phyloP scores from a whole-genome alignment of 2,329 filamentous ascomycete species.

The Apiospora arundinis region DNA sequence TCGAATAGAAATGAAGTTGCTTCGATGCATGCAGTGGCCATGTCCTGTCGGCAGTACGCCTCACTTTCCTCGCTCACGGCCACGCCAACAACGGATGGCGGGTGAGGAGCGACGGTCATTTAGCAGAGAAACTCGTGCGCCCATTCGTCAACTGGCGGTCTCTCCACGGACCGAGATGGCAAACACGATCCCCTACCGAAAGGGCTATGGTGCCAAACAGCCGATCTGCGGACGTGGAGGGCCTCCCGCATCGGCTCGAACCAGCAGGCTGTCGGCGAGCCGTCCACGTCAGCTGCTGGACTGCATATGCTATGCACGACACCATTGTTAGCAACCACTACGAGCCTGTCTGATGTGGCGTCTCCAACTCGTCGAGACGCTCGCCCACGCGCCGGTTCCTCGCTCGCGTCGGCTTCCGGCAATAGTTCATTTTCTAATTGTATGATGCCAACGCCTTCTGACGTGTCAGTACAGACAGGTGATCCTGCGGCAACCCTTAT shows the following conservation, averaged over 20 bases:
- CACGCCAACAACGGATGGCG: conserved; percentile 3
- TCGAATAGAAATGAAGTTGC: no score
- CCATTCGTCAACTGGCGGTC: no score
- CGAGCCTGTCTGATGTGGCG: no score
- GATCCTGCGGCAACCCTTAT: no score
- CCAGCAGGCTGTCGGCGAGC: not conserved
- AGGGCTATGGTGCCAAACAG: not conserved
- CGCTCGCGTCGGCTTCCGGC: not conserved
- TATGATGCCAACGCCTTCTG: not conserved
- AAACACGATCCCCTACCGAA: no score
- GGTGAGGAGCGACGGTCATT: not conserved
- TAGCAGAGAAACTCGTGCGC: not conserved
- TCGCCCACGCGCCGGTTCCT: no score
- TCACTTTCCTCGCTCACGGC: not conserved
- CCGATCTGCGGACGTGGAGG: not conserved
- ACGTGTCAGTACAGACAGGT: no score
- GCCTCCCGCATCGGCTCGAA: not conserved
- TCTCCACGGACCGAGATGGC: no score
- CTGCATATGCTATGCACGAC: not conserved
- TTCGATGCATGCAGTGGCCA: not conserved
- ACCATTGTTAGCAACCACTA: not conserved
- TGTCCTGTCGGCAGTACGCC: not conserved
- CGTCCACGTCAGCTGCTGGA: not conserved
- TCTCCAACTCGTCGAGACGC: no score
- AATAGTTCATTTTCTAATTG: not conserved